Percentiles rank a stretch among this genome's conserved stretches.
These are phyloP conservation scores for Xylaria castorea DNA, from an alignment of 495 filamentous ascomycete species.

Conservation along the genomic window DNA sequence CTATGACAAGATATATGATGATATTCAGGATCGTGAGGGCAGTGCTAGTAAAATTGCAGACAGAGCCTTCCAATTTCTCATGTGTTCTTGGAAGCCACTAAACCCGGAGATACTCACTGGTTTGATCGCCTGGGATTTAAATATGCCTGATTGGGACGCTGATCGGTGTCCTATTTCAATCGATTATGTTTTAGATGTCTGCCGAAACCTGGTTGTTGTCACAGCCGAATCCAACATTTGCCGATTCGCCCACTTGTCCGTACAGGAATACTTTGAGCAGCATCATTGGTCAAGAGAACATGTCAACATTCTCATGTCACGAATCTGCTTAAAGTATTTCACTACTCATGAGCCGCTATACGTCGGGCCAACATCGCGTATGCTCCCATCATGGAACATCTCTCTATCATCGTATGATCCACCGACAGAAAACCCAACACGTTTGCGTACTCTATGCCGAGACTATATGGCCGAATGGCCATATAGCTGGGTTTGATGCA, in stretches of 20 bases:
- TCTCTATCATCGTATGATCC: neutral
- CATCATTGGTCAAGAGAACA: slow-evolving; percentile 1
- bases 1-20: neutral
- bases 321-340: neutral
- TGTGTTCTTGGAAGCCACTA: neutral
- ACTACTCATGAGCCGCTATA: neutral
- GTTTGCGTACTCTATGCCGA: neutral
- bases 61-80: slow-evolving; percentile 8
- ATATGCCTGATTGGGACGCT: neutral
- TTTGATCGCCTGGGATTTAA: neutral
- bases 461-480: slow-evolving; percentile 1
- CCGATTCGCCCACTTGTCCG: slow-evolving; percentile 1
- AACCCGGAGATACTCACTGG: neutral
- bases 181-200: neutral
- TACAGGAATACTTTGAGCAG: slow-evolving; percentile 5
- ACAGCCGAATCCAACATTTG: neutral
- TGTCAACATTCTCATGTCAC: neutral
- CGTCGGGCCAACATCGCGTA: neutral
- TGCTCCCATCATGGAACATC: neutral
- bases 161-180: neutral
- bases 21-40: neutral
- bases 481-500: neutral
- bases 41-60: neutral
- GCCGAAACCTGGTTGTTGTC: slow-evolving; percentile 2
- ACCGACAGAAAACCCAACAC: neutral